Evolutionary conservation across 257 asterid species (phyloP).

Genomic region (Capsicum pubescens): DNA sequence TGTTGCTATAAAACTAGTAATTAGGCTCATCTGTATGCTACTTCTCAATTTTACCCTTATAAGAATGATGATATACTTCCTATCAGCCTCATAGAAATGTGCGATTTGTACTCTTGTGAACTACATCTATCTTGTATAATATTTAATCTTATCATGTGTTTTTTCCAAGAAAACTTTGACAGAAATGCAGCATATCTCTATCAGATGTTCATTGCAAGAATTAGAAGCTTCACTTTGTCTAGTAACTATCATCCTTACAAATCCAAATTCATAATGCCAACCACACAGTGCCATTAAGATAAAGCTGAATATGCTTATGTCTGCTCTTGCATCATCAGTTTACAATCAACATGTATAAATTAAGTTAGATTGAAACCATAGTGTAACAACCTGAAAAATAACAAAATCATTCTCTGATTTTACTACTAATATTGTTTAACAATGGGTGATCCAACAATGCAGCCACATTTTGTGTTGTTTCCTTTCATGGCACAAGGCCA

Average conservation of each 20-base stretch:
- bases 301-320: conserved; percentile 1
- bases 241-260: not conserved
- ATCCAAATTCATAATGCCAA: not conserved
- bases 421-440: not conserved
- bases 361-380: not conserved
- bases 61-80: not conserved
- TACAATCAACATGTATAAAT: not conserved
- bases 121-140: not conserved
- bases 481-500: conserved; percentile 47
- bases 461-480: conserved; percentile 37
- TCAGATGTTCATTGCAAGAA: not conserved
- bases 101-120: not conserved
- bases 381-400: not conserved
- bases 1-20: too few species aligned
- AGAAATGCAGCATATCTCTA: not conserved
- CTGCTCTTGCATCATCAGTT: conserved; percentile 28
- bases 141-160: not conserved
- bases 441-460: conserved; percentile 1
- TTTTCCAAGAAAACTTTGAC: not conserved
- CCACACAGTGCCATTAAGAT: not conserved
- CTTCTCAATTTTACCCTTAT: too few species aligned
- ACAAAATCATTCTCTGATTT: not conserved
- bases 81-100: not conserved
- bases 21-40: too few species aligned
- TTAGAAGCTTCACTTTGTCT: not conserved